Evolutionary conservation across 257 asterid species (phyloP), one percentile per base, ranked within the genome.

Genomic region (Capsicum chinense): DNA sequence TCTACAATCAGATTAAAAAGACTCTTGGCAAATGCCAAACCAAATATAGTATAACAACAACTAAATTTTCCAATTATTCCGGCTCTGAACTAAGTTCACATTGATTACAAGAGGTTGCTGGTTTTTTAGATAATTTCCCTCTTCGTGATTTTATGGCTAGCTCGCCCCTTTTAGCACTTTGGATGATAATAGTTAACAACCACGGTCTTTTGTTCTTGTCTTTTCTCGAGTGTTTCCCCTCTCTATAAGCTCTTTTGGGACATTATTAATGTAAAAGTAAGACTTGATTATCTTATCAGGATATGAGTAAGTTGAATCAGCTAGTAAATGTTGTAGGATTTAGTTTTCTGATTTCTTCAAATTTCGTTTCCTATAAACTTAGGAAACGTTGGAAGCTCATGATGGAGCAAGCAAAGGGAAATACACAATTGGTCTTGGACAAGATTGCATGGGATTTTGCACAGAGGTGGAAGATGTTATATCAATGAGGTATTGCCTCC

Each of bases 391-490:
- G 88, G 99, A 97, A 92, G 97, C 97, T 84, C 92, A 93, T 87
- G 99, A 97, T 89, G 99, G 99, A 87, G 99, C 94, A 76, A 97
- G 99, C 90, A 97, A 95, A 87, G 99, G 99, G 85, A 97, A 97
- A 87, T 97, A 97, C 93, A 97, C 99, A 70, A 95, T 97, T 85
- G 99, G 99, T 87, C 98, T 95, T 81, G 99, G 99, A 79, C 99
- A 97, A 89, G 99, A 97, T 91, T 95, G 99, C 93, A 93, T 97
- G 99, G 98, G 93, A 50, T 97, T 93, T 84, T 97, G 99, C 83
- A 87, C 93, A 15, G 99, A 97, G 89, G 99, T 97, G 7, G 99
- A 97, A 90, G 99, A 97, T 91, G 99, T 97, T 44, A 93, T 97
- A 85, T 97, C 99, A 62, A 97, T 97, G 99, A 93, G 99, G 99